These are phyloP conservation scores for Urostyla sp. DNA, from an alignment of 73 alveolate species.

Conservation along the genomic window DNA sequence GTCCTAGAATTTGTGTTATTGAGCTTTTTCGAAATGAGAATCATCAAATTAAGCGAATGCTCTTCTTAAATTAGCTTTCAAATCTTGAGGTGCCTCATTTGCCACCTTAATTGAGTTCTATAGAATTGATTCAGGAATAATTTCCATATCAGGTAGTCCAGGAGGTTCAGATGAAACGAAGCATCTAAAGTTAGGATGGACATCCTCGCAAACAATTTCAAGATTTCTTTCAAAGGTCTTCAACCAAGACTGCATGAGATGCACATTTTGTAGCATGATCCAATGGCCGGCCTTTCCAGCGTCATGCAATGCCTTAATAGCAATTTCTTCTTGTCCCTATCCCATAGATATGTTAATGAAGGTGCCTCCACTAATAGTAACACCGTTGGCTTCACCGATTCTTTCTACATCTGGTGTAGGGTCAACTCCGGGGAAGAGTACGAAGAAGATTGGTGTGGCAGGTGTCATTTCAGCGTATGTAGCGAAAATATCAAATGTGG, in stretches of 20 bases:
- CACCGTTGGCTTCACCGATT: slow-evolving; percentile 90
- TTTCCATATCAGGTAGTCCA: slow-evolving; percentile 93
- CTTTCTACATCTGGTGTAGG: slow-evolving; percentile 99
- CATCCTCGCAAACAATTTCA: slow-evolving; percentile 93
- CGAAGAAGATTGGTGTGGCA: slow-evolving; percentile 98
- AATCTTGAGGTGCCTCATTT: slow-evolving; percentile 99
- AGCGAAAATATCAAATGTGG: slow-evolving; percentile 96
- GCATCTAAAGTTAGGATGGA: slow-evolving; percentile 98
- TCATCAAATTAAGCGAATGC: slow-evolving; percentile 98
- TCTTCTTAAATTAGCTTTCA: slow-evolving; percentile 98
- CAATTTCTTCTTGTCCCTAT: slow-evolving; percentile 99
- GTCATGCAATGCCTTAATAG: slow-evolving; percentile 95
- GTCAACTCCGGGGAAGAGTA: slow-evolving; percentile 99
- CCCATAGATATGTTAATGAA: slow-evolving; percentile 99
- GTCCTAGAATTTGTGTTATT: slow-evolving; percentile 84
- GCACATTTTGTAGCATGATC: slow-evolving; percentile 99
- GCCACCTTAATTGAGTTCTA: slow-evolving; percentile 98
- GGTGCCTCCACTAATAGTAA: slow-evolving; percentile 92
- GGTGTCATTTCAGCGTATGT: slow-evolving; percentile 95
- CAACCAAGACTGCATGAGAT: slow-evolving; percentile 97
- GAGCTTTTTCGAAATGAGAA: slow-evolving; percentile 82
- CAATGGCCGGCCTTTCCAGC: slow-evolving; percentile 98
- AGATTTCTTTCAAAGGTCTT: slow-evolving; percentile 92
- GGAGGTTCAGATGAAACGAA: slow-evolving; percentile 99
- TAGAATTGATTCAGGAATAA: slow-evolving; percentile 98